A percentile compares a stretch with the other conserved stretches of the same genome.
These are phyloP conservation scores for Russula ochroleuca DNA, from an alignment of 768 basidiomycete genomes.

Conservation along the genomic window DNA sequence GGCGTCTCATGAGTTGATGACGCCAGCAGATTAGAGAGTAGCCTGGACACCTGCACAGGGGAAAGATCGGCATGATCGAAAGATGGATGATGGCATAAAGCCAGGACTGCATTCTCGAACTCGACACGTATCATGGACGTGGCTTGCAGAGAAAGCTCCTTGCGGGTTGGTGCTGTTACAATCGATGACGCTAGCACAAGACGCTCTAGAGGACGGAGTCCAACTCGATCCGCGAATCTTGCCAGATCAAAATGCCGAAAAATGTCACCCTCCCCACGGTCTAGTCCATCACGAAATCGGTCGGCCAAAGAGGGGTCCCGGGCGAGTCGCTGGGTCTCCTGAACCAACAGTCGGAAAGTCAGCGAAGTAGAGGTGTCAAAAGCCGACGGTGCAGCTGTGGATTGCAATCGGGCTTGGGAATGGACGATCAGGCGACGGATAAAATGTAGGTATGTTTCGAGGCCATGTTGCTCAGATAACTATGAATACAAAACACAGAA, in stretches of 20 bases:
- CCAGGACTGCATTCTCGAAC: constrained; percentile 72
- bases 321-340: constrained; percentile 84
- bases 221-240: constrained; percentile 78
- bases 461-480: constrained; percentile 95
- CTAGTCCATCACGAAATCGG: constrained; percentile 85
- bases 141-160: constrained; percentile 58
- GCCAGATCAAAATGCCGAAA: constrained; percentile 81
- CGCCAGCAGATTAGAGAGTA: constrained; percentile 76
- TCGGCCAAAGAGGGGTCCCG: constrained; percentile 88
- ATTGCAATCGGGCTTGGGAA: constrained; percentile 66
- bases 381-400: constrained; percentile 54
- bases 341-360: constrained; percentile 79
- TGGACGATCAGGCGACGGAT: constrained; percentile 92
- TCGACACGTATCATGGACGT: constrained; percentile 64
- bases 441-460: constrained; percentile 96
- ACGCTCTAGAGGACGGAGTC: constrained; percentile 73
- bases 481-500: constrained; percentile 36
- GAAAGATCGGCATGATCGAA: constrained; percentile 80
- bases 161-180: constrained; percentile 56
- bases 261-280: constrained; percentile 80
- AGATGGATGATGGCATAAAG: constrained; percentile 73
- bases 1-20: constrained; percentile 66
- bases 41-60: constrained; percentile 67
- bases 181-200: constrained; percentile 74
- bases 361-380: constrained; percentile 74